These are phyloP conservation scores for Suillus ampliporus DNA, from an alignment of 768 basidiomycete species.

Conservation along the genomic window DNA sequence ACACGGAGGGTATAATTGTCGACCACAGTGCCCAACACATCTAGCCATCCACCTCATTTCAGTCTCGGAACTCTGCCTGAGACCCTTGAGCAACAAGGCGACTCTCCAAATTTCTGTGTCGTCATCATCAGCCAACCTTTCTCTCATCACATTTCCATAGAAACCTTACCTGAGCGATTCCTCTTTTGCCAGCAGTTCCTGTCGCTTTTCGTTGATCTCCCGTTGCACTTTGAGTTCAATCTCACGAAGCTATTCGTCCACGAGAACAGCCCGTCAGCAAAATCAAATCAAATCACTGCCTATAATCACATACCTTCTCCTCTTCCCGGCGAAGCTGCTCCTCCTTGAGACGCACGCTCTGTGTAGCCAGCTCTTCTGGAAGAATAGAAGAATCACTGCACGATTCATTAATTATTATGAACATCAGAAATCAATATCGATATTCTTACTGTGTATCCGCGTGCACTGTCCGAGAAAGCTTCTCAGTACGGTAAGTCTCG, in stretches of 20 bases:
- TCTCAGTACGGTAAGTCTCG: slow-evolving; percentile 98
- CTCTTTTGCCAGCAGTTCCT: slow-evolving; percentile 95
- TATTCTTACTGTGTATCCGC: slow-evolving; percentile 67
- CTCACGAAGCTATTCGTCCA: slow-evolving; percentile 76
- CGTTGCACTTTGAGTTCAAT: slow-evolving; percentile 98
- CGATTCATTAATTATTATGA: slow-evolving; percentile 30
- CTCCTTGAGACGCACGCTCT: slow-evolving; percentile 97
- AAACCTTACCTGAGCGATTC: slow-evolving; percentile 77
- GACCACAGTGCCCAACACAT: slow-evolving; percentile 31
- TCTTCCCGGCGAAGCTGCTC: slow-evolving; percentile 97
- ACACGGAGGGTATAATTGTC: slow-evolving; percentile 41
- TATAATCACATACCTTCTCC: slow-evolving; percentile 70
- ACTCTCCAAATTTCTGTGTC: slow-evolving; percentile 81
- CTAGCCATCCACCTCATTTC: slow-evolving; percentile 35
- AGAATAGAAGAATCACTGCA: slow-evolving; percentile 85
- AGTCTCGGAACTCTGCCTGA: slow-evolving; percentile 78
- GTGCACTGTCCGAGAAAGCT: slow-evolving; percentile 89
- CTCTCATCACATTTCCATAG: slow-evolving; percentile 7
- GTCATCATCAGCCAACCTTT: slow-evolving; percentile 11
- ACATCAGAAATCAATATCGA: slow-evolving; percentile 1
- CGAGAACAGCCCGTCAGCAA: slow-evolving; percentile 16
- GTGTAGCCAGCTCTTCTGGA: slow-evolving; percentile 95
- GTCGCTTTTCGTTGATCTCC: slow-evolving; percentile 97
- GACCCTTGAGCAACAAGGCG: slow-evolving; percentile 90
- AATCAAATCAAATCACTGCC: slow-evolving; percentile 2